Evolutionary conservation across 2,329 filamentous ascomycete species (phyloP).

Genomic region (Trematosphaeria pertusa): DNA sequence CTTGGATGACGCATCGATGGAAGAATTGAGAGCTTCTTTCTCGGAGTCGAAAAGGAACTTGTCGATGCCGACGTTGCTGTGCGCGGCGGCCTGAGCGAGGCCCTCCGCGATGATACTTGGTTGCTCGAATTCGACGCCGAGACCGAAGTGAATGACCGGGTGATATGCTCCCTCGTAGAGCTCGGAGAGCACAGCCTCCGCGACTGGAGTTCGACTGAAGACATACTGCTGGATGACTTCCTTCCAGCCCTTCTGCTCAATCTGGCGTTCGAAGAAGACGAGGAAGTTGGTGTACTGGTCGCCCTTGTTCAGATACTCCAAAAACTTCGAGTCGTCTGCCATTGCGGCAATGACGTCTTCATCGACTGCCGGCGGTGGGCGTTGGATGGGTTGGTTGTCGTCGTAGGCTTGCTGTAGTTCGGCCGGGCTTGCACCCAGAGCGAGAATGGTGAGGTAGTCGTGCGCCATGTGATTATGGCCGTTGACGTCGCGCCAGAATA

Average conservation of each 20-base stretch:
- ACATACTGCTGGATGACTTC: slow-evolving; percentile 11
- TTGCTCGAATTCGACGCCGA: slow-evolving; percentile 33
- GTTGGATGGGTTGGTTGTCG: slow-evolving; percentile 6
- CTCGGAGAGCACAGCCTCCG: slow-evolving; percentile 9
- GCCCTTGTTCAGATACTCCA: background rate
- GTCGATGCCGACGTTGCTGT: slow-evolving; percentile 8
- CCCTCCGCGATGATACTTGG: slow-evolving; percentile 30
- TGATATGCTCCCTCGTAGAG: slow-evolving; percentile 20
- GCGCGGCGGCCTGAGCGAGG: slow-evolving; percentile 27
- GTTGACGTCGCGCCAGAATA: slow-evolving; percentile 10
- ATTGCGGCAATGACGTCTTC: background rate
- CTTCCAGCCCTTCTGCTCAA: slow-evolving; percentile 9
- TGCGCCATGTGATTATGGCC: slow-evolving; percentile 18
- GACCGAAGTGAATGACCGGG: slow-evolving; percentile 32
- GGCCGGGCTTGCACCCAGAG: slow-evolving; percentile 9
- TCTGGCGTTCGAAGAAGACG: slow-evolving; percentile 16
- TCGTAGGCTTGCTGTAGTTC: slow-evolving; percentile 9
- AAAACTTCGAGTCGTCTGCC: background rate
- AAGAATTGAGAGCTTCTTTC: slow-evolving; percentile 1
- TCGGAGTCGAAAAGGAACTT: slow-evolving; percentile 4
- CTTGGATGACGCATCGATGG: background rate
- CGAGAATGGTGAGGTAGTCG: slow-evolving; percentile 6
- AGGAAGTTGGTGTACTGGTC: slow-evolving; percentile 16
- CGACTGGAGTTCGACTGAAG: slow-evolving; percentile 5
- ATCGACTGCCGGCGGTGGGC: slow-evolving; percentile 4